These are phyloP conservation scores for Talaromyces islandicus DNA, from an alignment of 2,329 filamentous ascomycete species.

Conservation along the genomic window DNA sequence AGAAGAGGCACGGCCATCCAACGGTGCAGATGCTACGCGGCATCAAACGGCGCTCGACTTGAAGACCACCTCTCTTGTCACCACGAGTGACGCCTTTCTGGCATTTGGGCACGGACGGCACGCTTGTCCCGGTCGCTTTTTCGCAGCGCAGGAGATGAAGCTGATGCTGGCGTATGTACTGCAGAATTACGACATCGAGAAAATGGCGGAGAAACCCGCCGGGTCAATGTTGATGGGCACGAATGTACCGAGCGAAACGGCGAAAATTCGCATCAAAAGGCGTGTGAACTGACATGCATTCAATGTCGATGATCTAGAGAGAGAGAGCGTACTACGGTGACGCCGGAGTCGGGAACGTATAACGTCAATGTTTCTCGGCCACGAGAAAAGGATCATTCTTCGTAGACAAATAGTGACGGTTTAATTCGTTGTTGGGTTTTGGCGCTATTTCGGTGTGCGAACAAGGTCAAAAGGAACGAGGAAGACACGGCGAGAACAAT, in stretches of 20 bases:
- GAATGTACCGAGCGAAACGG: neutral
- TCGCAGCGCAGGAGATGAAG: slow-evolving; percentile 20
- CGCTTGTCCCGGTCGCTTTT: slow-evolving; percentile 26
- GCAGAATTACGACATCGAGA: slow-evolving; percentile 22
- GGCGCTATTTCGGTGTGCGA: too few relatives aligned
- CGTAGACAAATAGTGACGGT: neutral
- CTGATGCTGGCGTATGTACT: slow-evolving; percentile 21
- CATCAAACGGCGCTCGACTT: neutral
- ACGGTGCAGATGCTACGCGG: neutral
- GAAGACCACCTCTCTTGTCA: slow-evolving; percentile 37
- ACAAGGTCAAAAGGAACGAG: too few relatives aligned
- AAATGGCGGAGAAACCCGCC: neutral
- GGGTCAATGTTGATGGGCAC: neutral
- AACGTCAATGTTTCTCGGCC: too few relatives aligned
- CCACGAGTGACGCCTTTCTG: slow-evolving; percentile 46
- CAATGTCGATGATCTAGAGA: too few relatives aligned
- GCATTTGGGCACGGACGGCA: slow-evolving; percentile 55
- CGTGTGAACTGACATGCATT: neutral
- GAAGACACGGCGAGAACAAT: too few relatives aligned
- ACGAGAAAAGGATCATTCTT: neutral
- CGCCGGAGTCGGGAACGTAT: neutral
- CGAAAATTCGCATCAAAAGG: neutral
- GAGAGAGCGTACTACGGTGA: neutral
- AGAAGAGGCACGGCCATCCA: neutral
- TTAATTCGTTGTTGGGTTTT: too few relatives aligned